Percentiles rank a stretch among this genome's conserved stretches.
phyloP scores from a whole-genome alignment of 2,329 filamentous ascomycete species.

The Cladosporium sp. region DNA sequence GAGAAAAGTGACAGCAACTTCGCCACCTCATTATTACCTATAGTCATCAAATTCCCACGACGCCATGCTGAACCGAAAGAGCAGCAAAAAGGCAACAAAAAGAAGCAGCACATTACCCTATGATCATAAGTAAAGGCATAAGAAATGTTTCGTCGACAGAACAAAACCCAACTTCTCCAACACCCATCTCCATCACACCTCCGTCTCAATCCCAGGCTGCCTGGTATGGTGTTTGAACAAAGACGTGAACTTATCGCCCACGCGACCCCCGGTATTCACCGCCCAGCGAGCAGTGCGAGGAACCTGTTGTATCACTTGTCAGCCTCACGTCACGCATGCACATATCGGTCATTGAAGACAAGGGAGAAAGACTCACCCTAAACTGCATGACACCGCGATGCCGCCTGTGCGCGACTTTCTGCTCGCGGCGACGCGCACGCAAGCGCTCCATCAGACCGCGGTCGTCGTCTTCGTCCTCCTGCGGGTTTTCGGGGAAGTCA shows the following conservation, averaged over 20 bases:
- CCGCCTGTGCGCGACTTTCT: conserved; percentile 58
- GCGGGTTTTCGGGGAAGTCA: neutral
- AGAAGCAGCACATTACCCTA: neutral
- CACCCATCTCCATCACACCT: conserved; percentile 46
- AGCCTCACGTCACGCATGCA: neutral
- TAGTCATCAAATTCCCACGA: neutral
- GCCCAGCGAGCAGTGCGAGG: conserved; percentile 54
- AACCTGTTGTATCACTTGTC: conserved; percentile 24
- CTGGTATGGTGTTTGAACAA: conserved; percentile 58
- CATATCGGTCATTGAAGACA: too few species aligned
- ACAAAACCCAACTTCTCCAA: too few species aligned
- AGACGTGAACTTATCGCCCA: conserved; percentile 41
- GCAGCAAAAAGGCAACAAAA: neutral
- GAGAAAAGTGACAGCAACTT: too few species aligned
- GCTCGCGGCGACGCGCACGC: conserved; percentile 57
- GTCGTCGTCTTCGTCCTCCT: conserved; percentile 31
- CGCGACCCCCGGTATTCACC: conserved; percentile 54
- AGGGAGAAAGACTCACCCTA: conserved; percentile 37
- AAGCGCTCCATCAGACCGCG: conserved; percentile 37
- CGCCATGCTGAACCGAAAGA: neutral
- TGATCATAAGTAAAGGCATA: neutral
- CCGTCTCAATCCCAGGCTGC: conserved; percentile 61
- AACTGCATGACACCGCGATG: conserved; percentile 73
- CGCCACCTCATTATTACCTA: neutral
- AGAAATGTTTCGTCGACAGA: neutral